A percentile compares a stretch with the other conserved stretches of the same genome.
These are phyloP conservation scores for Euphrasia arctica DNA, from an alignment of 305 asterid species.

Conservation along the genomic window DNA sequence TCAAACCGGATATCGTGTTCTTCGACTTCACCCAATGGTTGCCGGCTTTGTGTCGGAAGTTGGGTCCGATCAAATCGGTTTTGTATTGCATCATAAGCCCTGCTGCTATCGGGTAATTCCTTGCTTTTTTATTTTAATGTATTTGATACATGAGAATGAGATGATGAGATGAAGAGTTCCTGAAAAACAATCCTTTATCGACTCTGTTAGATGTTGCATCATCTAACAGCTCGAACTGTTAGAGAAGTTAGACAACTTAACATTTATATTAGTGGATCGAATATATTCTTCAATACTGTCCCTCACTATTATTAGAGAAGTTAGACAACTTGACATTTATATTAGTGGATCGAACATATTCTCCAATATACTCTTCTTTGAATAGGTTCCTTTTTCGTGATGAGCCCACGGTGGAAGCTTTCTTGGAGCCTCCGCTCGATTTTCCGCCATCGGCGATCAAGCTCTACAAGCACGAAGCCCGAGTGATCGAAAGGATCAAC, in stretches of 20 bases:
- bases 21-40: constrained; percentile 63
- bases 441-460: constrained; percentile 40
- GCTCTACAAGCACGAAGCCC: constrained; percentile 50
- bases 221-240: too few relatives aligned
- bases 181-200: too few relatives aligned
- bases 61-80: constrained; percentile 34
- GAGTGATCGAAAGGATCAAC: constrained; percentile 28
- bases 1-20: constrained; percentile 46
- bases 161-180: too few relatives aligned
- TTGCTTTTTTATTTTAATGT: neutral
- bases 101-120: constrained; percentile 31
- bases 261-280: too few relatives aligned
- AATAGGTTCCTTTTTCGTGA: constrained; percentile 38
- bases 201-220: neutral
- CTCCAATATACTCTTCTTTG: neutral
- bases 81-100: constrained; percentile 46
- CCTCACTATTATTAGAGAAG: too few relatives aligned
- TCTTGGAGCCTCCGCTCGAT: constrained; percentile 41
- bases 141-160: neutral
- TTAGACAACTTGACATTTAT: too few relatives aligned
- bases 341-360: too few relatives aligned
- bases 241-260: too few relatives aligned
- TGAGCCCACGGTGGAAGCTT: constrained; percentile 26
- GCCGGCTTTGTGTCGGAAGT: constrained; percentile 36
- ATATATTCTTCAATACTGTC: too few relatives aligned